Conservation (phyloP, 164 flowering plant genomes). For the Kalanchoe fedtschenkoi region DNA sequence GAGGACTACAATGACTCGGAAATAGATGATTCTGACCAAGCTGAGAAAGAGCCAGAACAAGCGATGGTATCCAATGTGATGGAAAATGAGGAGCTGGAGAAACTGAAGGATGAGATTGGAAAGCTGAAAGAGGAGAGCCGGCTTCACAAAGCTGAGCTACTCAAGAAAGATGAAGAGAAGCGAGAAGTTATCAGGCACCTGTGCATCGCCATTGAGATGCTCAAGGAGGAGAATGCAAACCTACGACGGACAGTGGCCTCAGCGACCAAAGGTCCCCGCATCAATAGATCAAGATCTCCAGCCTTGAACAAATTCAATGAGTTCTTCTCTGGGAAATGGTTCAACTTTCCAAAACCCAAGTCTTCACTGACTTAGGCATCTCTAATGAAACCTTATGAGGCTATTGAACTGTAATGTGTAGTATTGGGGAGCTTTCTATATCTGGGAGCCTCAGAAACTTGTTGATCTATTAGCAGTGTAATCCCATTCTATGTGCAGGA, state of each 20-base stretch:
- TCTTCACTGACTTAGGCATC: no score
- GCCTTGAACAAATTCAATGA: conserved; percentile 20
- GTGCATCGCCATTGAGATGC: conserved; percentile 40
- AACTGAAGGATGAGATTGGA: conserved; percentile 45
- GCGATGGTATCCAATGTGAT: conserved; percentile 13
- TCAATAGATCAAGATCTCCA: conserved; percentile 22
- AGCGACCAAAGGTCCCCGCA: conserved; percentile 12
- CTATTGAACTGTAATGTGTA: no score
- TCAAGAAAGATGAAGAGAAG: conserved; percentile 81
- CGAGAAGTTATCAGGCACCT: conserved; percentile 80
- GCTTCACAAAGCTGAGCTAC: conserved; percentile 28
- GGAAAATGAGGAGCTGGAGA: conserved; percentile 22
- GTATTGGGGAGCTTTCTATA: no score
- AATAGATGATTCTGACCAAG: conserved; percentile 40
- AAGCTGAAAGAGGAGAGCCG: conserved; percentile 49
- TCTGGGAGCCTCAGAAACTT: no score
- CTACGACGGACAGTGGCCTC: conserved; percentile 22
- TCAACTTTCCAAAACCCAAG: no score
- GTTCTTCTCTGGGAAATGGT: no score
- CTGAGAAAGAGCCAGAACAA: conserved; percentile 5
- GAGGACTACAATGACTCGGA: conserved; percentile 49
- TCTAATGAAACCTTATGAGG: no score
- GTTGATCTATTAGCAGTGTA: no score
- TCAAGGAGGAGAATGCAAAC: conserved; percentile 52
- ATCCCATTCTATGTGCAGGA: no score